Percentiles rank a stretch among this genome's conserved stretches.
Evolutionary conservation across 2,329 filamentous ascomycete genomes (phyloP).

Genomic region (Venturia pyrina): DNA sequence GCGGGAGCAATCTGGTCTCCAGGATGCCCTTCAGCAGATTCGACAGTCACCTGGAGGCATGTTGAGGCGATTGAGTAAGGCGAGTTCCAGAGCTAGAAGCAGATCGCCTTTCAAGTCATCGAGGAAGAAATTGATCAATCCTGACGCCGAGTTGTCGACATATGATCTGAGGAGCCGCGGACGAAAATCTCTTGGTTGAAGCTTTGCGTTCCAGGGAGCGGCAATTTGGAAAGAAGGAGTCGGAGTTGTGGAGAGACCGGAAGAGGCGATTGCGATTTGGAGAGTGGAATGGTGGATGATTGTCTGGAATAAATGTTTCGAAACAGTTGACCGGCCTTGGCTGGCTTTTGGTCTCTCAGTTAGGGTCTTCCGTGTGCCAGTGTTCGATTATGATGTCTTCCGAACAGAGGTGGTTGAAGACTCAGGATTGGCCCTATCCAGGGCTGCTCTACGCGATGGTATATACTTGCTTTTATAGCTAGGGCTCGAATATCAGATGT

Average conservation of each 20-base stretch:
- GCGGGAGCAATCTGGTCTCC: not conserved
- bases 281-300: not conserved
- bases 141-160: not conserved
- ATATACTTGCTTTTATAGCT: not conserved
- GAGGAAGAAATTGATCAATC: not conserved
- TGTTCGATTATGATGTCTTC: not conserved
- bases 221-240: not conserved
- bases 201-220: not conserved
- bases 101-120: slow-evolving; percentile 2
- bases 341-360: not conserved
- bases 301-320: not conserved
- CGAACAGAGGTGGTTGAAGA: not conserved
- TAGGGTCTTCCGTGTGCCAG: not conserved
- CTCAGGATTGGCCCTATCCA: not conserved
- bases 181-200: slow-evolving; percentile 1
- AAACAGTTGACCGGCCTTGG: not conserved
- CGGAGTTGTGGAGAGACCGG: not conserved
- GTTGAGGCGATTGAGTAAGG: not conserved
- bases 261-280: not conserved
- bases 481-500: not conserved
- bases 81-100: not conserved
- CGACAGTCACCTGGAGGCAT: not conserved
- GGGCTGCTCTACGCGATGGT: not conserved
- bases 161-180: not conserved
- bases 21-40: not conserved